phyloP scores from a whole-genome alignment of 1,139 yeast species.

The Debaryomyces nepalensis region DNA sequence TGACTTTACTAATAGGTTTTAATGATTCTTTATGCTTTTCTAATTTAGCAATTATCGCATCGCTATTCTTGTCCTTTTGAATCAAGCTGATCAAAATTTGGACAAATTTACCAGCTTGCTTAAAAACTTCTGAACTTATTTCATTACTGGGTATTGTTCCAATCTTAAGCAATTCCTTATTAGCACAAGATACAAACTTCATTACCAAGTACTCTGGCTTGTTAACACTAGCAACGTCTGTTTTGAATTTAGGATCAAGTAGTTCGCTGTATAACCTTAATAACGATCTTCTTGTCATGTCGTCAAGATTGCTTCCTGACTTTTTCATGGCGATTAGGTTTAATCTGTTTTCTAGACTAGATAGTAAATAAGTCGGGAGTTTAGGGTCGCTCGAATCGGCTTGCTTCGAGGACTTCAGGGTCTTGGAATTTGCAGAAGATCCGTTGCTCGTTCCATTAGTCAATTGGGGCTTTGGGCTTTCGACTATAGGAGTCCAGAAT shows the following conservation, averaged over 20 bases:
- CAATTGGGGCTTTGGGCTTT: constrained; percentile 6
- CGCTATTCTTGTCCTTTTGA: constrained; percentile 47
- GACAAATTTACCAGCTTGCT: constrained; percentile 63
- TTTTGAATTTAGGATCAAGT: constrained; percentile 52
- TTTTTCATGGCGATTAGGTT: constrained; percentile 59
- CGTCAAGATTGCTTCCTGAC: constrained; percentile 42
- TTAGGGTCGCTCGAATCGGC: constrained; percentile 23
- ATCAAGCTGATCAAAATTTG: constrained; percentile 55
- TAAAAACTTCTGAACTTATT: constrained; percentile 51
- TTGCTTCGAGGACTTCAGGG: not conserved
- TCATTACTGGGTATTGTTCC: constrained; percentile 46
- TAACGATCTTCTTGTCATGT: constrained; percentile 47
- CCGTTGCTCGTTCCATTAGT: constrained; percentile 16
- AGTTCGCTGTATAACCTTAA: constrained; percentile 67
- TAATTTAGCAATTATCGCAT: constrained; percentile 46
- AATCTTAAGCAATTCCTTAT: constrained; percentile 62
- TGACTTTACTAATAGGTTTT: constrained; percentile 27
- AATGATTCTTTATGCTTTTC: constrained; percentile 47
- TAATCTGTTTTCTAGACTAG: constrained; percentile 53
- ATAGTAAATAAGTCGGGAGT: constrained; percentile 54
- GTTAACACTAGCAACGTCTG: constrained; percentile 43
- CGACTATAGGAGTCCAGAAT: constrained; percentile 46
- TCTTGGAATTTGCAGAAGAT: constrained; percentile 3
- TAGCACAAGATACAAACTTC: constrained; percentile 66
- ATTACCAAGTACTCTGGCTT: constrained; percentile 68